phyloP scores from a whole-genome alignment of 2,329 filamentous ascomycete species.

The Plenodomus biglobosus region DNA sequence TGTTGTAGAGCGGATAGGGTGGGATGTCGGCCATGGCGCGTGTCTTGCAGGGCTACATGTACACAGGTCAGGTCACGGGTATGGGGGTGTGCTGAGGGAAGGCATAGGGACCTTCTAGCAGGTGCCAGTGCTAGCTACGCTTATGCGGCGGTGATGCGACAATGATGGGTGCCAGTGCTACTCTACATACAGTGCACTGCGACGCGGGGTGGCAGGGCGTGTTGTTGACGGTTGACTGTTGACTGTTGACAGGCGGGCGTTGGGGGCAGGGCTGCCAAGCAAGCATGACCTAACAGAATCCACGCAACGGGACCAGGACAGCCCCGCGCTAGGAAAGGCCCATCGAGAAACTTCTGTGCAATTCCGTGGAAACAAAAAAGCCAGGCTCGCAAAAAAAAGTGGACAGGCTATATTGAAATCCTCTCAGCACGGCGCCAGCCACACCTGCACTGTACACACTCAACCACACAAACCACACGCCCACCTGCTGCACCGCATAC shows the following conservation, averaged over 20 bases:
- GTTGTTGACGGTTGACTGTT: neutral
- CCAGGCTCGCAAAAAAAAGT: constrained; percentile 10
- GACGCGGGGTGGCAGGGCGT: no score
- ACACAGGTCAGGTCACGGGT: constrained; percentile 1
- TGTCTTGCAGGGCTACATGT: no score
- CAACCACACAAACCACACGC: neutral
- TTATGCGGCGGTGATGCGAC: neutral
- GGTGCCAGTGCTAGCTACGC: neutral
- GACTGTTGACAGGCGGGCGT: constrained; percentile 2
- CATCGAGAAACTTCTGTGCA: constrained; percentile 25
- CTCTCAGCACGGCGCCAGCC: neutral
- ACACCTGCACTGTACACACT: no score
- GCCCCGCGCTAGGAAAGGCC: constrained; percentile 17
- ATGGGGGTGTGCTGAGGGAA: neutral
- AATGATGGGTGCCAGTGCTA: no score
- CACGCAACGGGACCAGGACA: constrained; percentile 1
- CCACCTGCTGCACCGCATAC: no score
- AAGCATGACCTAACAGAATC: neutral
- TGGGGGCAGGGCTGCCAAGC: constrained; percentile 5
- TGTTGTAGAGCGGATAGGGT: constrained; percentile 53
- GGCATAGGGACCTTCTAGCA: neutral
- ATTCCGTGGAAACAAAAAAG: constrained; percentile 10
- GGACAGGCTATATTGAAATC: neutral
- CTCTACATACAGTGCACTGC: no score
- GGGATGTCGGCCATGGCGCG: constrained; percentile 39